phyloP scores from a whole-genome alignment of 257 asterid genomes.

The Rhazya stricta region DNA sequence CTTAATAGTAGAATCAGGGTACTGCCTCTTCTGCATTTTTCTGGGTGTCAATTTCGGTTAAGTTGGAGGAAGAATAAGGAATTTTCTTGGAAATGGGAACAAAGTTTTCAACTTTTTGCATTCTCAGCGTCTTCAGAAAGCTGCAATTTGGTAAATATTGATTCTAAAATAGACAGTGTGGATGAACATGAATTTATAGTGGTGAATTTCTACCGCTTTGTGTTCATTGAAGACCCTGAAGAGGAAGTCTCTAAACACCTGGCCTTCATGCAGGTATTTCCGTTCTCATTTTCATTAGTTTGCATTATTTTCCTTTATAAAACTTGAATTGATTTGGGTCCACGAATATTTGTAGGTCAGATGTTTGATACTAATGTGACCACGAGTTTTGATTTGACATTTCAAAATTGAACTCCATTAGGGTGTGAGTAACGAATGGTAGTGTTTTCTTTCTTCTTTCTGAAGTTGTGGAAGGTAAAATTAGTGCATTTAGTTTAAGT shows the following conservation, averaged over 20 bases:
- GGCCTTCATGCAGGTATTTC: slow-evolving; percentile 67
- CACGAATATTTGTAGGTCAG: not conserved
- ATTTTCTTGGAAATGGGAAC: slow-evolving; percentile 20
- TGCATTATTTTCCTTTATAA: not conserved
- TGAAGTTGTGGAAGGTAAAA: not conserved
- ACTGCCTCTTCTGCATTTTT: slow-evolving; percentile 16
- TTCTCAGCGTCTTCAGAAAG: slow-evolving; percentile 35
- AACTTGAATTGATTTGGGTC: not conserved
- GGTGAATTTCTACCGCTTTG: slow-evolving; percentile 78
- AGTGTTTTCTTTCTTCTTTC: not conserved
- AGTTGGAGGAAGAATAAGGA: slow-evolving; percentile 1
- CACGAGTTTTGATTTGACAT: not conserved
- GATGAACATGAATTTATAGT: slow-evolving; percentile 56
- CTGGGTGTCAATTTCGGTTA: slow-evolving; percentile 14
- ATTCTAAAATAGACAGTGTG: slow-evolving; percentile 28
- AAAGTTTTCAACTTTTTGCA: slow-evolving; percentile 33
- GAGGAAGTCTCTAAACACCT: slow-evolving; percentile 68
- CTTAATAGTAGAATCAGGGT: slow-evolving; percentile 16
- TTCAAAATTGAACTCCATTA: not conserved
- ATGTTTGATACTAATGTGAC: not conserved
- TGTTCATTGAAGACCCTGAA: slow-evolving; percentile 57
- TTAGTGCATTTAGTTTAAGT: not conserved
- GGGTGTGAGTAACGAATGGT: not conserved
- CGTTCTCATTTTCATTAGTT: not conserved
- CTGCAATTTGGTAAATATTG: slow-evolving; percentile 31